Evolutionary conservation across 1,284 basidiomycete genomes (phyloP), one percentile per base, ranked within the genome.

Genomic region (Marasmius oreades): DNA sequence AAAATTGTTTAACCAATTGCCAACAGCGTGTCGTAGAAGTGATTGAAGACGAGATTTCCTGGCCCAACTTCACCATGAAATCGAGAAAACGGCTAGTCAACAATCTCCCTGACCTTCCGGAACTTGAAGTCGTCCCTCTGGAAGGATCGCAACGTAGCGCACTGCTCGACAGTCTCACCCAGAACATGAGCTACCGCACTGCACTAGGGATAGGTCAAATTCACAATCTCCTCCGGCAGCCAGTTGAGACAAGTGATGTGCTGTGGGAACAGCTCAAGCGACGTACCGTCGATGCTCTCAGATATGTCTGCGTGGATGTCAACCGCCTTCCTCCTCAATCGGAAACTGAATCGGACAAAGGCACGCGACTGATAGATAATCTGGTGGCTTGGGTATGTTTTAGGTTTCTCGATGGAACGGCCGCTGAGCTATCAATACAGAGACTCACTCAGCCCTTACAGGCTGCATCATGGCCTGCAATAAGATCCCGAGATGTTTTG

Each of bases 271-370:
- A 20, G 3, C 24, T 57, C 7, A 7, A 34, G 22, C n/a, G 22
- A 16, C 18, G n/a, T 11, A 34, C 31, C 18, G 16, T n/a, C 24
- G 12, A 42, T 11, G 18, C 56, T 3, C 46, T 57, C 4, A n/a
- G 34, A 22, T 57, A 23, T 44, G 55, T 57, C 2, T 57, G 56
- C 23, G 28, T 42, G 10, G 56, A 57, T 24, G 18, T 57, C 6
- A 45, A 57, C 28, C 10, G 56, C 14, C 18, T 57, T 5, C 56
- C 52, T 2, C 10, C 14, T n/a, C n/a, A n/a, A n/a, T n/a, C n/a
- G n/a, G n/a, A n/a, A 22, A 44, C 31, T 7, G 51, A 45, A 46
- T 43, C 31, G 14, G 22, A 18, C 6, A 56, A 56, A 48, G 50
- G 45, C 1, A 4, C n/a, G n/a, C n/a, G 33, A 6, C 23, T 57